A percentile compares a stretch with the other conserved stretches of the same genome.
phyloP scores from a whole-genome alignment of 2,329 filamentous ascomycete species.

The Nemania serpens region DNA sequence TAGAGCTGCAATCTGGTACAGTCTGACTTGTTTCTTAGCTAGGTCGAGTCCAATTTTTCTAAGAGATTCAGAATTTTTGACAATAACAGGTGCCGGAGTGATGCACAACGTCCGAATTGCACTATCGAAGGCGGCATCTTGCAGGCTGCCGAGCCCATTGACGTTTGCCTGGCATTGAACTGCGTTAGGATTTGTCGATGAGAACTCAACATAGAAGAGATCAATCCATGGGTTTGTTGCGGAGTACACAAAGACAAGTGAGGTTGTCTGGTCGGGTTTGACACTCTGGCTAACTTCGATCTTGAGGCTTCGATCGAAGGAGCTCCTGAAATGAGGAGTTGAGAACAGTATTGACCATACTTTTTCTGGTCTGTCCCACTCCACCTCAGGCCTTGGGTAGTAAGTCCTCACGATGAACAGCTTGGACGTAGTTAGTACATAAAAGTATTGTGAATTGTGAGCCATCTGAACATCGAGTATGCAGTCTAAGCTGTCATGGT shows the following conservation, averaged over 20 bases:
- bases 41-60: constrained; percentile 36
- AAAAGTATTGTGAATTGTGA: constrained; percentile 39
- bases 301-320: constrained; percentile 46
- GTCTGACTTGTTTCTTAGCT: constrained; percentile 43
- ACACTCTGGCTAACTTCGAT: constrained; percentile 44
- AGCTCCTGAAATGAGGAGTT: constrained; percentile 50
- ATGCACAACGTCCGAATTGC: constrained; percentile 32
- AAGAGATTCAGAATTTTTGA: constrained; percentile 12
- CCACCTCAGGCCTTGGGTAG: constrained; percentile 26
- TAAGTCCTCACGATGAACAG: constrained; percentile 38
- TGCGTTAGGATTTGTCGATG: constrained; percentile 28
- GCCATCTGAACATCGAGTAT: constrained; percentile 38
- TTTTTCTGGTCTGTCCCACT: constrained; percentile 30
- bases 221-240: constrained; percentile 34
- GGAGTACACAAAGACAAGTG: constrained; percentile 38
- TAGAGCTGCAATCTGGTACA: constrained; percentile 54
- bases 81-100: constrained; percentile 35
- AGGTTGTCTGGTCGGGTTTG: constrained; percentile 21
- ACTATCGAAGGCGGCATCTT: constrained; percentile 8
- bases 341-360: constrained; percentile 46
- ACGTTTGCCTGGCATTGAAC: constrained; percentile 35
- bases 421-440: constrained; percentile 38
- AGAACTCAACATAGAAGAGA: constrained; percentile 34
- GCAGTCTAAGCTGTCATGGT: constrained; percentile 29
- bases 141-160: constrained; percentile 21